phyloP scores from a whole-genome alignment of 306 rosid species.

The Rosa chinensis region DNA sequence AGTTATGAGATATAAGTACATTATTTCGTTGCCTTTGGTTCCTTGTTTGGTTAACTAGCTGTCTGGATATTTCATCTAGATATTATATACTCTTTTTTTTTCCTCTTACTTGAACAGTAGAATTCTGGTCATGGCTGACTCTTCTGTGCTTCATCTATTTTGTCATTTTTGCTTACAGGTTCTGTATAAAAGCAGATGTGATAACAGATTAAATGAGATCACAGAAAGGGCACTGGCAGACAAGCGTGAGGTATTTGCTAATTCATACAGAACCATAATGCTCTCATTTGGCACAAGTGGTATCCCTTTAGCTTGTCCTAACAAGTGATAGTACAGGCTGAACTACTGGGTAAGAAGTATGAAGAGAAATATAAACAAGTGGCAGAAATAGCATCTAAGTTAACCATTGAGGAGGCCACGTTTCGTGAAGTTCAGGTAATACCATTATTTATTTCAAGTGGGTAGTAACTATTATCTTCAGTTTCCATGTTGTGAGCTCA shows the following conservation, averaged over 20 bases:
- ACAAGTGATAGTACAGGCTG: conserved; percentile 60
- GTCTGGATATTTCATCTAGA: background rate
- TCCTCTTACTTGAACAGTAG: background rate
- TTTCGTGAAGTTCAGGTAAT: conserved; percentile 89
- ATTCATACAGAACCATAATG: conserved; percentile 18
- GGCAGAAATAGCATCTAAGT: conserved; percentile 83
- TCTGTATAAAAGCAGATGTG: conserved; percentile 87
- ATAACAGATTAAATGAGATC: conserved; percentile 85
- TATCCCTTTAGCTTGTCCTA: conserved; percentile 6
- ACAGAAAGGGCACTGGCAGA: conserved; percentile 95
- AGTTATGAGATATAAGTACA: background rate
- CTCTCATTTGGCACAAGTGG: conserved; percentile 17
- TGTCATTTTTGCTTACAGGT: conserved; percentile 53
- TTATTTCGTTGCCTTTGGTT: background rate
- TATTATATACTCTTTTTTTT: background rate
- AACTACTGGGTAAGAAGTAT: conserved; percentile 69
- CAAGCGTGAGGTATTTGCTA: conserved; percentile 75
- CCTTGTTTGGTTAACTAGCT: background rate
- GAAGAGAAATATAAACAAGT: conserved; percentile 96
- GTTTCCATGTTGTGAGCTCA: conserved; percentile 1
- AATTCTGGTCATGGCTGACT: conserved; percentile 4
- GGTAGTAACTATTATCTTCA: background rate
- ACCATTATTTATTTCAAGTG: conserved; percentile 13
- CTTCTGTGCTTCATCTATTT: background rate
- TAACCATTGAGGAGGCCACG: conserved; percentile 87